phyloP scores from a whole-genome alignment of 2,329 filamentous ascomycete species.

The Beauveria caledonica region DNA sequence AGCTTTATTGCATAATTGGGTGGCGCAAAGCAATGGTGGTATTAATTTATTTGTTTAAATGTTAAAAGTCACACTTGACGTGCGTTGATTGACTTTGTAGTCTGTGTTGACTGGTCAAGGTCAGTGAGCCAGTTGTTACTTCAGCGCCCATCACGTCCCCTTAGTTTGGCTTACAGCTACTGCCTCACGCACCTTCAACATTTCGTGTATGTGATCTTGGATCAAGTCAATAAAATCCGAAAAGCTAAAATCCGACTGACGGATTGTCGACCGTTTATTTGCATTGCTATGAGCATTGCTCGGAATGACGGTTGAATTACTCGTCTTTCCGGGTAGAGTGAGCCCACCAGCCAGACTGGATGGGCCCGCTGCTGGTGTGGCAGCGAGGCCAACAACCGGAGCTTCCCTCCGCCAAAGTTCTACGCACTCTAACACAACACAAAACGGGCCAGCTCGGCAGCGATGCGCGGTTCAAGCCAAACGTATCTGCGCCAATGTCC shows the following conservation, averaged over 20 bases:
- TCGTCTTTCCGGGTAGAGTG: neutral
- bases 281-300: no score
- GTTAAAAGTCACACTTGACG: neutral
- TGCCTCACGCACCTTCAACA: no score
- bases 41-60: neutral
- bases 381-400: neutral
- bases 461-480: conserved; percentile 34
- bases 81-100: neutral
- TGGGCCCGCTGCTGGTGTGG: neutral
- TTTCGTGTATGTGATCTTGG: no score
- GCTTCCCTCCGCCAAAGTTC: neutral
- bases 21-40: neutral
- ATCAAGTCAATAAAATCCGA: no score
- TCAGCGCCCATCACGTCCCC: no score
- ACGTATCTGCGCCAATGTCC: conserved; percentile 38
- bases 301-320: neutral
- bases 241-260: no score
- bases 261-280: no score
- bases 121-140: no score
- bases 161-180: no score
- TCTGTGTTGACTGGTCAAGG: neutral
- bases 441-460: conserved; percentile 17
- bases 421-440: neutral
- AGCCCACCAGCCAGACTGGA: neutral
- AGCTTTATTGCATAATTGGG: neutral